These are phyloP conservation scores for Solanum chilense DNA, from an alignment of 257 asterid species.

Conservation along the genomic window DNA sequence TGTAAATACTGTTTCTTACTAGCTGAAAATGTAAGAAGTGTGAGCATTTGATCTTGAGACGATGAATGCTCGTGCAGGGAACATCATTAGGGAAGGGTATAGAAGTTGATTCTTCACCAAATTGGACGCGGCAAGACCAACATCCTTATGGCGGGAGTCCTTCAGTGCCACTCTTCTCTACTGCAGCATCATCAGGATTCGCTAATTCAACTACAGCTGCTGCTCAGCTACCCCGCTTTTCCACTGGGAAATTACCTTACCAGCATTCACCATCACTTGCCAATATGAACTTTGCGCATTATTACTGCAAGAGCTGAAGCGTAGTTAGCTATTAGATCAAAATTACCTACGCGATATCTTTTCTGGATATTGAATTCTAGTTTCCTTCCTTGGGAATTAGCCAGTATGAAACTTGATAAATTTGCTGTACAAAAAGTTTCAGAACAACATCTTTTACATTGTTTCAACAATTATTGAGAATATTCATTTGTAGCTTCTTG, in stretches of 20 bases:
- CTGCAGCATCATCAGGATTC: slow-evolving; percentile 99
- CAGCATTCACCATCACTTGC: slow-evolving; percentile 30
- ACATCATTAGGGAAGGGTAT: slow-evolving; percentile 47
- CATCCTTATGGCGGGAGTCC: slow-evolving; percentile 20
- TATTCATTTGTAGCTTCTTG: background rate
- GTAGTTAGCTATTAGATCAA: slow-evolving; percentile 4
- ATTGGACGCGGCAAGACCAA: slow-evolving; percentile 28
- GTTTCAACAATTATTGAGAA: background rate
- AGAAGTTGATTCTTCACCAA: slow-evolving; percentile 32
- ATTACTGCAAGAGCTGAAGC: slow-evolving; percentile 28
- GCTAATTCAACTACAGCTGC: slow-evolving; percentile 44
- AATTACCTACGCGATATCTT: background rate
- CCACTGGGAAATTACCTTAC: slow-evolving; percentile 11
- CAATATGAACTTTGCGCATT: slow-evolving; percentile 18
- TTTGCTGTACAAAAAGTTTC: background rate
- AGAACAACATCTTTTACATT: background rate
- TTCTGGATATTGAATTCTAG: background rate
- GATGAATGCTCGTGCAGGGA: slow-evolving; percentile 36
- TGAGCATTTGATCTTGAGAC: background rate
- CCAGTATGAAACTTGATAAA: background rate
- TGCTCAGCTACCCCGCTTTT: slow-evolving; percentile 23
- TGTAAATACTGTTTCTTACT: background rate
- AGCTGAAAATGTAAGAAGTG: background rate
- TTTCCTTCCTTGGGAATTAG: background rate
- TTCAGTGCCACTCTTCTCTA: slow-evolving; percentile 41